Base-by-base conservation (phyloP, 2,329 filamentous ascomycete species). In the Mariannaea sp. region DNA sequence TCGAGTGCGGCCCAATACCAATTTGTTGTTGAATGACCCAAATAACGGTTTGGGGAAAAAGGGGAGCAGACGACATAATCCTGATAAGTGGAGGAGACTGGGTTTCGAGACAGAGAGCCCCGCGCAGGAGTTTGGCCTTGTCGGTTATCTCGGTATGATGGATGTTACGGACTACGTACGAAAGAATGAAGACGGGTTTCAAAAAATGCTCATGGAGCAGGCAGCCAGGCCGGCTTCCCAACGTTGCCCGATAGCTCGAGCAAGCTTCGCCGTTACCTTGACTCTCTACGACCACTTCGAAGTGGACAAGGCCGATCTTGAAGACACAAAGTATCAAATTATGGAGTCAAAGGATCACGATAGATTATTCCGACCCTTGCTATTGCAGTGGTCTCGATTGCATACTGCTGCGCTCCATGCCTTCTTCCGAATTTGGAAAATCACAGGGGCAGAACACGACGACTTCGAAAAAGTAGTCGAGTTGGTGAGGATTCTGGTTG, bases 241-340 rank as follows among this genome's bases (percentile, higher is more conserved):
- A 68, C 84, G 93, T 30, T 97, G 92, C 70, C 94, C 94, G 1
- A 81, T 99, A 59, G 92, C 92, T 4, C 83, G 89, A 52, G 90
- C 92, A 9, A 96, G 92, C 66, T 76, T 97, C 59, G 87, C 91
- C 0, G 85, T 97, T 30, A 97, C 93, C 1, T 82, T 88, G 62
- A 90, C 95, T 30, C 76, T 99, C 3, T 97, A 94, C 71, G 92
- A 97, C 64, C 92, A 97, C 71, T 99, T 99, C 65, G 92, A 96
- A 56, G 89, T 97, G 32, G 92, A 96, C 63, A 90, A 87, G 70
- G 83, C 86, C 3, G 91, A 95, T 45, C 75, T 88, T 44, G 88
- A 93, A 59, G 92, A 96, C 65, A 79, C 83, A 12, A 88, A 90
- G 17, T 91, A 92, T 65, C 82, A 91, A 58, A 79, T 86, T 8